A percentile compares a stretch with the other conserved stretches of the same genome.
Conservation (phyloP, 768 basidiomycete genomes). For the Symmetrospora coprosmae region DNA sequence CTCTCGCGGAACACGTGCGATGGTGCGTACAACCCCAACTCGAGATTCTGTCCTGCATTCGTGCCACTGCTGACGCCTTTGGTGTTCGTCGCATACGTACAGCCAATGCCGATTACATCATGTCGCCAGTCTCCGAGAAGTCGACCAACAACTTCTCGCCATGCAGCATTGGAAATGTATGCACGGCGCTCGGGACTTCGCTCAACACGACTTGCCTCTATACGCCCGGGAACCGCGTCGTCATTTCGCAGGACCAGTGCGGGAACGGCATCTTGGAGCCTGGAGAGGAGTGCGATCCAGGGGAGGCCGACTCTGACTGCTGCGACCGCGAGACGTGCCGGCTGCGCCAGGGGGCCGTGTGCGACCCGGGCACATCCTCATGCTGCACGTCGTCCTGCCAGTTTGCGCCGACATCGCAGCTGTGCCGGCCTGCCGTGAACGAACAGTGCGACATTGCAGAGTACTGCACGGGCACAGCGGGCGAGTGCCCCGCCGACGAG, state of each 20-base stretch:
- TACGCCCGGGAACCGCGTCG: constrained; percentile 43
- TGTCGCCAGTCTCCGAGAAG: constrained; percentile 47
- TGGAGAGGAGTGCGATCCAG: constrained; percentile 82
- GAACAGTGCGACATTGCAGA: constrained; percentile 55
- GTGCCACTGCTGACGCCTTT: background rate
- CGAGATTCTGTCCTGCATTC: too few relatives aligned
- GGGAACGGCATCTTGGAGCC: constrained; percentile 65
- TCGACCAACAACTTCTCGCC: constrained; percentile 52
- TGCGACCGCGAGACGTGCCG: constrained; percentile 60
- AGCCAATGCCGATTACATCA: constrained; percentile 57
- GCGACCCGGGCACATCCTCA: constrained; percentile 59
- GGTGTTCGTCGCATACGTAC: too few relatives aligned
- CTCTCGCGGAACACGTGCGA: constrained; percentile 48
- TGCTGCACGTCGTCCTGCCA: constrained; percentile 61
- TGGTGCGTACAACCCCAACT: too few relatives aligned
- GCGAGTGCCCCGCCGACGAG: constrained; percentile 55
- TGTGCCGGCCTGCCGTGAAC: constrained; percentile 60
- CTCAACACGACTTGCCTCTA: constrained; percentile 57
- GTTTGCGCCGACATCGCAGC: constrained; percentile 44
- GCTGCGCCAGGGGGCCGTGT: constrained; percentile 49
- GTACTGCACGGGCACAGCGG: constrained; percentile 59
- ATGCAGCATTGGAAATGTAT: constrained; percentile 73
- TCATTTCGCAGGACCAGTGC: constrained; percentile 24
- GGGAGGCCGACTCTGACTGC: constrained; percentile 50
- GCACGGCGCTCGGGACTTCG: constrained; percentile 39